A percentile compares a stretch with the other conserved stretches of the same genome.
Evolutionary conservation across 2,329 filamentous ascomycete species (phyloP).

Genomic region (Diaporthe sp.): DNA sequence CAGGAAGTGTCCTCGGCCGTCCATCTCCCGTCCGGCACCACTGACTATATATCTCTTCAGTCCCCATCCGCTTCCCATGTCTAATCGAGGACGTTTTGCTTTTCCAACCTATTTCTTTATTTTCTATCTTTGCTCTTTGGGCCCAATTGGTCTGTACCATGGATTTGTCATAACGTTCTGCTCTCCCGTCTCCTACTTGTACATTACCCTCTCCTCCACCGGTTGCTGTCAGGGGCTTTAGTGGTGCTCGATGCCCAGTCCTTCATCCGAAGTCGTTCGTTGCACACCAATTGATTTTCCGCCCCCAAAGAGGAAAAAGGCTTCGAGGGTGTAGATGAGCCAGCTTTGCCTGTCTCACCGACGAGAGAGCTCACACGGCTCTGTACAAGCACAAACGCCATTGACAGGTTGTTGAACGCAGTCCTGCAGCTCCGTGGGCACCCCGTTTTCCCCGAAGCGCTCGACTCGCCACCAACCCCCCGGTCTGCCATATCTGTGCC

Average conservation of each 20-base stretch:
- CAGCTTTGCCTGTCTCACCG: constrained; percentile 26
- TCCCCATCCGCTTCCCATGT: constrained; percentile 54
- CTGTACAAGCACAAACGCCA: constrained; percentile 11
- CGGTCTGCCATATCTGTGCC: constrained; percentile 28
- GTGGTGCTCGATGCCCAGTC: constrained; percentile 41
- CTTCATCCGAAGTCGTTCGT: constrained; percentile 41
- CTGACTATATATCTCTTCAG: constrained; percentile 62
- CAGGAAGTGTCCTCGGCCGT: constrained; percentile 43
- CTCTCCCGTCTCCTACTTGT: constrained; percentile 43
- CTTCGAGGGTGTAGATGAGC: constrained; percentile 19
- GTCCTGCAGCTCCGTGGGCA: constrained; percentile 23
- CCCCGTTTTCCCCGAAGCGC: background rate
- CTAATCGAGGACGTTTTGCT: constrained; percentile 41
- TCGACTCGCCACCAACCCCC: constrained; percentile 23
- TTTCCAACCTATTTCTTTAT: constrained; percentile 38
- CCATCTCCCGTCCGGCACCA: constrained; percentile 41
- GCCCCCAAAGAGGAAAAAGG: constrained; percentile 38
- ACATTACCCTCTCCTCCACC: constrained; percentile 42
- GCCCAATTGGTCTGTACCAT: constrained; percentile 54
- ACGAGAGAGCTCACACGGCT: constrained; percentile 1
- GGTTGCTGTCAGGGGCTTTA: constrained; percentile 32
- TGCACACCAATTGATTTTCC: constrained; percentile 39
- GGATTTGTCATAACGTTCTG: constrained; percentile 54
- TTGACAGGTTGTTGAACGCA: constrained; percentile 26
- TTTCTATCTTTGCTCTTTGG: constrained; percentile 42